These are phyloP conservation scores for Torulaspora maleeae DNA, from an alignment of 805 yeast genomes.

Conservation along the genomic window DNA sequence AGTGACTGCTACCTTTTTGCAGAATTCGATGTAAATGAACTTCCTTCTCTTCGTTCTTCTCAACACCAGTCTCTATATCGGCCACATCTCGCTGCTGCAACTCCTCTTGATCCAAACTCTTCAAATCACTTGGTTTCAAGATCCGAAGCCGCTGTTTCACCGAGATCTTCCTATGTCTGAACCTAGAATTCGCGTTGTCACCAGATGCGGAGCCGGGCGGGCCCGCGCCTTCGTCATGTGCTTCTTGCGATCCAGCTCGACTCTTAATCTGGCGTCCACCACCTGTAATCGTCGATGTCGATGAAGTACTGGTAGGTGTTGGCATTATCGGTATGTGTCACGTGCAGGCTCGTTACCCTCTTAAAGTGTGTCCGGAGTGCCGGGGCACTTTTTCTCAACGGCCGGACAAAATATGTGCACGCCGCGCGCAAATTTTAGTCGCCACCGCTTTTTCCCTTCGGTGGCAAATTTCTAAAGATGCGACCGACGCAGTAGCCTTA, in stretches of 20 bases:
- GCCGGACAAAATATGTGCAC: slow-evolving; percentile 2
- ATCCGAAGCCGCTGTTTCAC: slow-evolving; percentile 83
- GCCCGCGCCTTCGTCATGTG: slow-evolving; percentile 4
- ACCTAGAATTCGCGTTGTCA: slow-evolving; percentile 56
- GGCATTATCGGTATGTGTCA: slow-evolving; percentile 12
- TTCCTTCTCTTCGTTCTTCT: slow-evolving; percentile 95
- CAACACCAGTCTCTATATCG: slow-evolving; percentile 95
- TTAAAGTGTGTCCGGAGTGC: not conserved
- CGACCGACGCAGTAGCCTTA: not conserved
- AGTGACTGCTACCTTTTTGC: slow-evolving; percentile 44
- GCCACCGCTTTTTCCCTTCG: not conserved
- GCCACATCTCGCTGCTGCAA: slow-evolving; percentile 73
- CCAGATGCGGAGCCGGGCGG: slow-evolving; percentile 11
- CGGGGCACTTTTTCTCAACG: not conserved
- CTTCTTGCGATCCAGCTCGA: slow-evolving; percentile 4
- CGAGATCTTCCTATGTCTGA: slow-evolving; percentile 91
- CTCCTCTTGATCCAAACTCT: slow-evolving; percentile 60
- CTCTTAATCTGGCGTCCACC: slow-evolving; percentile 10
- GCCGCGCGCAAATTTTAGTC: slow-evolving; percentile 1
- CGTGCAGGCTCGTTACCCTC: slow-evolving; percentile 3
- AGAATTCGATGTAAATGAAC: slow-evolving; percentile 91
- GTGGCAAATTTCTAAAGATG: not conserved
- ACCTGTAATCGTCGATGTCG: not conserved
- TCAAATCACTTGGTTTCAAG: slow-evolving; percentile 71
- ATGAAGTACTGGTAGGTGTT: slow-evolving; percentile 8